Percentiles rank a stretch among this genome's conserved stretches.
Conservation (phyloP, 495 filamentous ascomycete genomes). For the Rhypophila decipiens region DNA sequence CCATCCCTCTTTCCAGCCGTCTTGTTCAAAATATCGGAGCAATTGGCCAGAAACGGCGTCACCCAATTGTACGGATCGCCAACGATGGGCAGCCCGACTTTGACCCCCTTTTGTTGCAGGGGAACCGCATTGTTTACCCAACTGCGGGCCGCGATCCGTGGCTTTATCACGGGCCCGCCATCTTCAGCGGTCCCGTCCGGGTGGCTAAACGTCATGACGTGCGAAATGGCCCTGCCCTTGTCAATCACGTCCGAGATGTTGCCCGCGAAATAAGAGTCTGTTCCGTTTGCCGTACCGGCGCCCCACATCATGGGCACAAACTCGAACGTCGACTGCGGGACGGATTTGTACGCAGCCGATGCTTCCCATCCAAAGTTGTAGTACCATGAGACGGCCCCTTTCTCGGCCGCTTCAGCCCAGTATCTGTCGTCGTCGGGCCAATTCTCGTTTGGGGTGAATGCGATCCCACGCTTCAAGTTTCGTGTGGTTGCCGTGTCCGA, state of each 20-base stretch:
- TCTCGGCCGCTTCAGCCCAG: conserved; percentile 37
- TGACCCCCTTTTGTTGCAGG: conserved; percentile 42
- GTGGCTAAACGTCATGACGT: conserved; percentile 60
- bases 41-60: conserved; percentile 45
- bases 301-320: conserved; percentile 69
- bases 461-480: conserved; percentile 60
- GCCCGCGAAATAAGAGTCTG: conserved; percentile 41
- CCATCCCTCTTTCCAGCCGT: conserved; percentile 7
- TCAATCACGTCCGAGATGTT: conserved; percentile 36
- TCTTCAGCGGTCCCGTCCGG: conserved; percentile 43
- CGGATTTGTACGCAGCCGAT: conserved; percentile 31
- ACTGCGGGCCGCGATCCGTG: conserved; percentile 42
- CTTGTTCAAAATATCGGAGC: conserved; percentile 16
- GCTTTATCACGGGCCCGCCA: conserved; percentile 48
- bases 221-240: conserved; percentile 42
- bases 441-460: conserved; percentile 40
- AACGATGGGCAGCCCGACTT: conserved; percentile 45
- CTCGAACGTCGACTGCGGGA: conserved; percentile 33
- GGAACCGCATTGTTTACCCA: conserved; percentile 57
- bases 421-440: conserved; percentile 45
- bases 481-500: too few species aligned
- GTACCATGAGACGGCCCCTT: conserved; percentile 58
- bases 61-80: conserved; percentile 51
- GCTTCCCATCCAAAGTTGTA: conserved; percentile 55
- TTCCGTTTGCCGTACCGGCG: conserved; percentile 26